Evolutionary conservation across 108 stramenopile species (phyloP).

Genomic region (Nitzschia sp.): DNA sequence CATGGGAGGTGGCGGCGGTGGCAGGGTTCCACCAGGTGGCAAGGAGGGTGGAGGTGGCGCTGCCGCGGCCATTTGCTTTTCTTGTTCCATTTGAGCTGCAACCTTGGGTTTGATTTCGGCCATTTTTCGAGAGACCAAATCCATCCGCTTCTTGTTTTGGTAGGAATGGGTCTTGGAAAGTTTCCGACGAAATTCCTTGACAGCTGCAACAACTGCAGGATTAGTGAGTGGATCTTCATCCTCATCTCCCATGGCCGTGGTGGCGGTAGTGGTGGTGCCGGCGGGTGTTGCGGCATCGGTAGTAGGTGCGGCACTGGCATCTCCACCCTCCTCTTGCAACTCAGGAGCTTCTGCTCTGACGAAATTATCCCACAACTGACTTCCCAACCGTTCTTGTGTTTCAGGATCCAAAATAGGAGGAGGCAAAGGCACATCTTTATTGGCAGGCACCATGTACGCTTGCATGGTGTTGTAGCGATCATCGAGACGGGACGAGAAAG

Average conservation of each 20-base stretch:
- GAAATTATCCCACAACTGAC: conserved; percentile 35
- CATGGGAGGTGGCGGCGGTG: conserved; percentile 34
- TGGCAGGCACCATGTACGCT: conserved; percentile 47
- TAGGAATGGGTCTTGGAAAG: conserved; percentile 50
- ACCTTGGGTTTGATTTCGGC: conserved; percentile 39
- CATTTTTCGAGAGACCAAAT: conserved; percentile 57
- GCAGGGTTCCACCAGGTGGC: conserved; percentile 18
- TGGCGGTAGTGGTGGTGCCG: conserved; percentile 13
- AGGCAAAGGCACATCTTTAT: conserved; percentile 46
- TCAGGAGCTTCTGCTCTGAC: conserved; percentile 22
- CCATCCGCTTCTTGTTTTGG: conserved; percentile 54
- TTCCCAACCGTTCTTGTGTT: conserved; percentile 19
- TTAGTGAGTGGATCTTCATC: conserved; percentile 83
- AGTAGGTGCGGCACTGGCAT: no score
- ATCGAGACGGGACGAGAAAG: conserved; percentile 27
- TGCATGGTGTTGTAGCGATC: conserved; percentile 27
- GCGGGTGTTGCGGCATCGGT: conserved; percentile 37
- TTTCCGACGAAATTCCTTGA: conserved; percentile 67
- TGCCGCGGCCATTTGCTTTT: conserved; percentile 13
- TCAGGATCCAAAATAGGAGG: conserved; percentile 38
- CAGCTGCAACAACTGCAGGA: conserved; percentile 73
- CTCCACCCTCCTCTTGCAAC: background rate
- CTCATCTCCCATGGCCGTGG: conserved; percentile 60
- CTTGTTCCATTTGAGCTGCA: conserved; percentile 40
- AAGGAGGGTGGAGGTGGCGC: conserved; percentile 28